Conservation (phyloP, 768 basidiomycete genomes). For the Lentinula guzmanii region DNA sequence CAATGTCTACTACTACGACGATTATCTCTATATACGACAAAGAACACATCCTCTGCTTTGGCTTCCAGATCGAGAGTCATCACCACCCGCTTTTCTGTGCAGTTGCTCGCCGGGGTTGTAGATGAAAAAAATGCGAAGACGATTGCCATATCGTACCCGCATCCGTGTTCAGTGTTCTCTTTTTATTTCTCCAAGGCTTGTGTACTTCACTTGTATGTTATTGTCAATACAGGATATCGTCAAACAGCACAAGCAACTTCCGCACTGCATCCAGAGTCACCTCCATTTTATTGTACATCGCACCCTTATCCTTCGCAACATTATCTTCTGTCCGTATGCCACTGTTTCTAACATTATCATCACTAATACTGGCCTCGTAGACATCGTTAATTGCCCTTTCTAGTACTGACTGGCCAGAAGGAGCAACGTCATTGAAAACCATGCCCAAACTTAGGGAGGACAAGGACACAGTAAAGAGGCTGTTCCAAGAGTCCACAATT, state of each 20-base stretch:
- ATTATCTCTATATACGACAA: constrained; percentile 23
- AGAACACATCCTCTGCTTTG: constrained; percentile 89
- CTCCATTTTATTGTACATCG: not conserved
- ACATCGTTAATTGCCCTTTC: too few species aligned
- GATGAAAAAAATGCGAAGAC: constrained; percentile 93
- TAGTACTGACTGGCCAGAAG: too few species aligned
- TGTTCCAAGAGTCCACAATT: not conserved
- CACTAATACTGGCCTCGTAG: too few species aligned
- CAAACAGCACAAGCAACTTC: not conserved
- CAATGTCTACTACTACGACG: not conserved
- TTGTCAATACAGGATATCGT: not conserved
- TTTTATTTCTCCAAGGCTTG: too few species aligned
- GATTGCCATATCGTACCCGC: constrained; percentile 58
- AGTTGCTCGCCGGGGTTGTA: constrained; percentile 73
- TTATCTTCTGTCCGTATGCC: too few species aligned
- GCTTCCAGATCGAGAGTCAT: constrained; percentile 82
- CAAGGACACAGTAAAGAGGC: too few species aligned
- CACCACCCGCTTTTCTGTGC: constrained; percentile 89
- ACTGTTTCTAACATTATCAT: too few species aligned
- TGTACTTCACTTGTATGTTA: too few species aligned
- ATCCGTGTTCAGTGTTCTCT: too few species aligned
- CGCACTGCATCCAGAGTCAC: not conserved
- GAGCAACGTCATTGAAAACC: too few species aligned
- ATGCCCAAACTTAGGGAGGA: too few species aligned
- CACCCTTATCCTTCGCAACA: not conserved